Evolutionary conservation across 78 protist genomes (phyloP).

Genomic region (Monocercomonoides exilis): DNA sequence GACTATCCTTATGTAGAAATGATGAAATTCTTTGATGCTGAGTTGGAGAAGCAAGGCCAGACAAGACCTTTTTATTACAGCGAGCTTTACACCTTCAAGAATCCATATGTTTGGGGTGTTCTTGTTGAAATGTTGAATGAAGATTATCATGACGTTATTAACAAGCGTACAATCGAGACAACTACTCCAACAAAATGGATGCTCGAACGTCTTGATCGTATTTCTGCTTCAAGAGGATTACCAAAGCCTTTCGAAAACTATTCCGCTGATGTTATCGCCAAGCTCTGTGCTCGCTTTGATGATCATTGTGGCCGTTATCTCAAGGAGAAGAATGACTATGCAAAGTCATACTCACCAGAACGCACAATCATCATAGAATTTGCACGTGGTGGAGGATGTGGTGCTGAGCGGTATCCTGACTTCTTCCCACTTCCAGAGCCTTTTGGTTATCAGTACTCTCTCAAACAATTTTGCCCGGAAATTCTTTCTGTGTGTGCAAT

Average conservation of each 20-base stretch:
- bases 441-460: slow-evolving; percentile 27
- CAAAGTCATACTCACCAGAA: neutral
- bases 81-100: slow-evolving; percentile 8
- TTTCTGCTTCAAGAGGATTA: neutral
- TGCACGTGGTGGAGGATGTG: slow-evolving; percentile 37
- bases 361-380: slow-evolving; percentile 35
- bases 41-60: neutral
- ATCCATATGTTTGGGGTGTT: slow-evolving; percentile 12
- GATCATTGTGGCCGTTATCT: neutral
- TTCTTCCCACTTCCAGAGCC: slow-evolving; percentile 17
- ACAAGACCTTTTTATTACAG: neutral
- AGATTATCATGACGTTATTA: slow-evolving; percentile 17
- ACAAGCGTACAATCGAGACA: neutral
- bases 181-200: slow-evolving; percentile 5
- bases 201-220: neutral
- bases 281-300: neutral
- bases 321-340: neutral
- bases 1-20: slow-evolving; percentile 42
- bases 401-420: neutral
- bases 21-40: slow-evolving; percentile 16
- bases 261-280: neutral
- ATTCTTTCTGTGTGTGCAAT: slow-evolving; percentile 23
- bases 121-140: slow-evolving; percentile 30
- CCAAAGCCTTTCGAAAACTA: neutral
- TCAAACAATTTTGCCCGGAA: neutral